Percentiles rank a stretch among this genome's conserved stretches.
phyloP scores from a whole-genome alignment of 2,329 filamentous ascomycete genomes.

The Neonectria punicea region DNA sequence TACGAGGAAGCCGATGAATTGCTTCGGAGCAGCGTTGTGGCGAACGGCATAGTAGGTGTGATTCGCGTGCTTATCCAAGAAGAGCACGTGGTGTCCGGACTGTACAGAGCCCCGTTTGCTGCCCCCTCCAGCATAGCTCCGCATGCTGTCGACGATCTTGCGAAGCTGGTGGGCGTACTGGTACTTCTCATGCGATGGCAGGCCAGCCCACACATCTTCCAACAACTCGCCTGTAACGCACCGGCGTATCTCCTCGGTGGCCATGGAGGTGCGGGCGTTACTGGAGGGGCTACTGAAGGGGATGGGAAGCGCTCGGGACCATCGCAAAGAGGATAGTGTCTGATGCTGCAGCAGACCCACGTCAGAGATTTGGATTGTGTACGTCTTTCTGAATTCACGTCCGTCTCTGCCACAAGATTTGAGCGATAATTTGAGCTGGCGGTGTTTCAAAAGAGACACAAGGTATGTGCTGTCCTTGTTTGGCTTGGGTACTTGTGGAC shows the following conservation, averaged over 20 bases:
- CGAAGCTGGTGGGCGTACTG: constrained; percentile 41
- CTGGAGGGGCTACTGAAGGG: constrained; percentile 17
- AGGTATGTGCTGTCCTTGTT: constrained; percentile 31
- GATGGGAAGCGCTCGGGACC: constrained; percentile 29
- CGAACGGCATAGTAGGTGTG: constrained; percentile 46
- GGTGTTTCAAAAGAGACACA: constrained; percentile 30
- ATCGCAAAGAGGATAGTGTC: constrained; percentile 18
- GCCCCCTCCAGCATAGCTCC: constrained; percentile 17
- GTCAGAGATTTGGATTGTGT: constrained; percentile 33
- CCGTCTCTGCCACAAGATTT: constrained; percentile 1
- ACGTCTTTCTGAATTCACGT: not conserved
- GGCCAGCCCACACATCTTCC: constrained; percentile 42
- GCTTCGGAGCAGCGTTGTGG: constrained; percentile 17
- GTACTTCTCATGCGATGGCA: constrained; percentile 38
- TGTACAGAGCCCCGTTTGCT: constrained; percentile 28
- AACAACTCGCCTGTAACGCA: constrained; percentile 40
- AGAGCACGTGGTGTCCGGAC: constrained; percentile 35
- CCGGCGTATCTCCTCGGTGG: constrained; percentile 20
- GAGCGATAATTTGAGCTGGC: constrained; percentile 26
- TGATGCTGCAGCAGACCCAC: constrained; percentile 35
- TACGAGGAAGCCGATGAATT: constrained; percentile 42
- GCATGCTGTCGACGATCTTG: constrained; percentile 40
- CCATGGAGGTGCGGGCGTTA: constrained; percentile 12
- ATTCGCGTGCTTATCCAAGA: constrained; percentile 42
- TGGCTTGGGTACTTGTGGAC: constrained; percentile 26